A percentile compares a stretch with the other conserved stretches of the same genome.
phyloP scores from a whole-genome alignment of 1,139 yeast genomes.

The Diutina scorzettiae region DNA sequence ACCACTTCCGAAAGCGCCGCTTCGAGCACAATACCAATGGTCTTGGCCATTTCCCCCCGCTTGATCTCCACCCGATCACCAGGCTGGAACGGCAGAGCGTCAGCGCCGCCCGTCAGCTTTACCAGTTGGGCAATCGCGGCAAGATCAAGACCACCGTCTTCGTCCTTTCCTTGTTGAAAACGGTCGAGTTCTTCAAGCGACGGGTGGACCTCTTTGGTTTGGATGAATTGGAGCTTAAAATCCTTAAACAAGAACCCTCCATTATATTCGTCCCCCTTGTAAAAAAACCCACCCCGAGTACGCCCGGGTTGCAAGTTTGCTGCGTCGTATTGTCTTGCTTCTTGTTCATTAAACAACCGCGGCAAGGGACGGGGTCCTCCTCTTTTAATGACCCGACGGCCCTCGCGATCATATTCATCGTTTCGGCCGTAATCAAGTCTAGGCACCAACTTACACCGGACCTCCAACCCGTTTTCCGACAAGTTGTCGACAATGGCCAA shows the following conservation, averaged over 20 bases:
- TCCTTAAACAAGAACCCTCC: slow-evolving; percentile 85
- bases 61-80: slow-evolving; percentile 91
- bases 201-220: slow-evolving; percentile 79
- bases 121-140: slow-evolving; percentile 77
- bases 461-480: slow-evolving; percentile 91
- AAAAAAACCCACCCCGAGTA: slow-evolving; percentile 63
- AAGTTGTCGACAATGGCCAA: slow-evolving; percentile 87
- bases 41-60: slow-evolving; percentile 88
- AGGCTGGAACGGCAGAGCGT: slow-evolving; percentile 51
- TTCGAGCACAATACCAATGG: slow-evolving; percentile 67
- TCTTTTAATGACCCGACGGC: slow-evolving; percentile 27
- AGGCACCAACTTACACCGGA: slow-evolving; percentile 83
- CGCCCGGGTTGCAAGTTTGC: slow-evolving; percentile 58
- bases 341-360: slow-evolving; percentile 70
- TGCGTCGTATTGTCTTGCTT: slow-evolving; percentile 41
- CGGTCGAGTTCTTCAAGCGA: slow-evolving; percentile 78
- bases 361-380: slow-evolving; percentile 70
- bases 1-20: slow-evolving; percentile 56
- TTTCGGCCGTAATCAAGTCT: slow-evolving; percentile 81
- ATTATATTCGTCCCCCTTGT: slow-evolving; percentile 77
- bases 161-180: slow-evolving; percentile 61
- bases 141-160: slow-evolving; percentile 69
- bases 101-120: slow-evolving; percentile 36
- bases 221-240: slow-evolving; percentile 70
- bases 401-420: slow-evolving; percentile 45